Evolutionary conservation across 495 filamentous ascomycete genomes (phyloP).

Genomic region (Glonium stellatum): DNA sequence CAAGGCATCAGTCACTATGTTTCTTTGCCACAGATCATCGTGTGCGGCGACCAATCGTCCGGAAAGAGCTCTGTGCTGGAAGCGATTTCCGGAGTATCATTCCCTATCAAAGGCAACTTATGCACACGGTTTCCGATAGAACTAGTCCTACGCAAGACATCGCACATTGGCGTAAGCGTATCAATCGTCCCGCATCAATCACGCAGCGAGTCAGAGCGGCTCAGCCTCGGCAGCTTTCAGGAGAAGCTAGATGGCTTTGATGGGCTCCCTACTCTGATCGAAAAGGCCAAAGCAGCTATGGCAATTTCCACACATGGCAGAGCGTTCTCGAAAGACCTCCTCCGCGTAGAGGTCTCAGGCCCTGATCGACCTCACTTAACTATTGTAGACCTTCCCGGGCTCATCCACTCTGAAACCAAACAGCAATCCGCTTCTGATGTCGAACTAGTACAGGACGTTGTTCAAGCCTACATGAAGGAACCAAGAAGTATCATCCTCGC

Average conservation of each 20-base stretch:
- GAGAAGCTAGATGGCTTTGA: constrained; percentile 7
- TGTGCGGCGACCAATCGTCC: constrained; percentile 12
- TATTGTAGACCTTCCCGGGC: constrained; percentile 7
- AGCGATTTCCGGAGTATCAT: constrained; percentile 5
- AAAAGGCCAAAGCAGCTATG: constrained; percentile 1
- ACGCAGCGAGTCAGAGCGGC: not conserved
- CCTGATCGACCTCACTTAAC: constrained; percentile 7
- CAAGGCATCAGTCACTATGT: constrained; percentile 18
- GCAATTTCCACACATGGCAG: not conserved
- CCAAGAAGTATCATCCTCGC: constrained; percentile 55
- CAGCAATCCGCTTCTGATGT: constrained; percentile 7
- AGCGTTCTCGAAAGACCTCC: constrained; percentile 7
- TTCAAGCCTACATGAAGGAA: constrained; percentile 4
- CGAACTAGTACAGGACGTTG: not conserved
- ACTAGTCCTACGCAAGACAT: not conserved
- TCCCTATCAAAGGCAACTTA: constrained; percentile 3
- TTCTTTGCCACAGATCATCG: constrained; percentile 11
- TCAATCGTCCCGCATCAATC: constrained; percentile 2
- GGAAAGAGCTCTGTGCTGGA: constrained; percentile 12
- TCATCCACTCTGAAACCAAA: constrained; percentile 3
- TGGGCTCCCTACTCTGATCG: constrained; percentile 9
- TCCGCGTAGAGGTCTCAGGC: constrained; percentile 6
- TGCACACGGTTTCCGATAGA: constrained; percentile 12
- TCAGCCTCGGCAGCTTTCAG: constrained; percentile 7
- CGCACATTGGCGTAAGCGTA: not conserved